Evolutionary conservation across 2,329 filamentous ascomycete genomes (phyloP), one percentile per base, ranked within the genome.

Genomic region (Colletotrichum liaoningense): DNA sequence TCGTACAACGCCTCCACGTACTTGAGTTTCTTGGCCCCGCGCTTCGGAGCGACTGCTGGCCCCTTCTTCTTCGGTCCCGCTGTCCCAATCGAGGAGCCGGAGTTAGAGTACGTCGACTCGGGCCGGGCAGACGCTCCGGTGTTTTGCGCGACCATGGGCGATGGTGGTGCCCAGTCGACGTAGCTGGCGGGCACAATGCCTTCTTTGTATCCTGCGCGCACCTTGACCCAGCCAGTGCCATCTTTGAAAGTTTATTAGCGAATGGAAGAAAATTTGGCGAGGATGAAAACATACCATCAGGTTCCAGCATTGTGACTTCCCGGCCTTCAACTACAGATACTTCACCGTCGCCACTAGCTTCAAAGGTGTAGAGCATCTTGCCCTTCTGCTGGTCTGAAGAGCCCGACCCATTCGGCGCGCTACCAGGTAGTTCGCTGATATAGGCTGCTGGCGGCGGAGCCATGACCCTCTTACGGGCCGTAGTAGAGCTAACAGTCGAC

Each of bases 1-100:
- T 97, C 94, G 81, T 98, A 99, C 78, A 98, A 77, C 1, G 97
- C 97, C 81, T 98, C 94, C 1, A 97, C 96, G 78, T 98, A 97
- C 80, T 93, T 94, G 46, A 98, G 87, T 82, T 97, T 98, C 90
- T 98, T 98, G 4, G 95, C 95, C 16, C 95, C 95, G 11, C 95
- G 91, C 77, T 93, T 93, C 4, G 97, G 97, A 16, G 97, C 97
- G 5, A 99, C 97, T 0, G 93, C 95, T 0, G 95, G 95, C 0
- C 95, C 95, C 81, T 97, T 95, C 83, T 97, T 97, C 86, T 95
- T 97, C 4, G 85, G 74, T 6, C 78, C 80, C 14, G 80, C 79
- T 5, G 85, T 82, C 38, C 83, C 83, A 66, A 94, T 84, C 0
- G 93, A 95, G 5, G 91, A 91, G 4, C 91, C 91, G 9, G 93